phyloP scores from a whole-genome alignment of 2,329 filamentous ascomycete species.

The Diaporthe australafricana region DNA sequence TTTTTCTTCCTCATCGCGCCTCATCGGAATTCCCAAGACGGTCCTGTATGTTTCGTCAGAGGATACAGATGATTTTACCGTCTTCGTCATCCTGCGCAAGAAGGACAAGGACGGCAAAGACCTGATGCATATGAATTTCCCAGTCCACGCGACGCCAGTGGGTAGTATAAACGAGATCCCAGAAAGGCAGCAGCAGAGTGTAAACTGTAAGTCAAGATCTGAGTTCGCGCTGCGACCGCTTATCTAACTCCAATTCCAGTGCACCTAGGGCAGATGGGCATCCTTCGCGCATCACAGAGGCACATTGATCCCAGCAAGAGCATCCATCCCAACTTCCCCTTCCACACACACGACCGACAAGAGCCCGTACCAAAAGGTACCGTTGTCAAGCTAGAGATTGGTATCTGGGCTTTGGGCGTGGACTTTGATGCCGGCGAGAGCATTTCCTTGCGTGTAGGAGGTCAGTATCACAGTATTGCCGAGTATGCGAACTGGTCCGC shows the following conservation, averaged over 20 bases:
- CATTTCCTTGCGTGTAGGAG: constrained; percentile 43
- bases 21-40: constrained; percentile 61
- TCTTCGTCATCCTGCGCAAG: constrained; percentile 59
- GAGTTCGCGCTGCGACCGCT: not conserved
- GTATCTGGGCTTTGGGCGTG: constrained; percentile 59
- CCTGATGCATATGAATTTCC: constrained; percentile 56
- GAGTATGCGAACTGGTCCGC: constrained; percentile 53
- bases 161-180: constrained; percentile 44
- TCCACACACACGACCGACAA: constrained; percentile 52
- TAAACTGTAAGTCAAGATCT: constrained; percentile 43
- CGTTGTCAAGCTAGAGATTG: constrained; percentile 59
- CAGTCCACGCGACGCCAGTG: constrained; percentile 45
- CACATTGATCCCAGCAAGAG: constrained; percentile 48
- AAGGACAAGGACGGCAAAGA: constrained; percentile 54
- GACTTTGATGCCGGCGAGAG: constrained; percentile 56
- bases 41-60: constrained; percentile 57
- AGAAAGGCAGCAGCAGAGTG: constrained; percentile 50
- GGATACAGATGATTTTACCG: constrained; percentile 55
- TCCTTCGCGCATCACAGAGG: constrained; percentile 57
- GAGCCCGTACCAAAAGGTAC: constrained; percentile 54
- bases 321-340: constrained; percentile 47
- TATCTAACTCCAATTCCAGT: constrained; percentile 36
- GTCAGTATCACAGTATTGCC: constrained; percentile 51
- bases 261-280: constrained; percentile 55
- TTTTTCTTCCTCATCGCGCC: constrained; percentile 51